Evolutionary conservation across 1,284 basidiomycete genomes (phyloP), one percentile per base, ranked within the genome.

Genomic region (Trichosporon ovoides): DNA sequence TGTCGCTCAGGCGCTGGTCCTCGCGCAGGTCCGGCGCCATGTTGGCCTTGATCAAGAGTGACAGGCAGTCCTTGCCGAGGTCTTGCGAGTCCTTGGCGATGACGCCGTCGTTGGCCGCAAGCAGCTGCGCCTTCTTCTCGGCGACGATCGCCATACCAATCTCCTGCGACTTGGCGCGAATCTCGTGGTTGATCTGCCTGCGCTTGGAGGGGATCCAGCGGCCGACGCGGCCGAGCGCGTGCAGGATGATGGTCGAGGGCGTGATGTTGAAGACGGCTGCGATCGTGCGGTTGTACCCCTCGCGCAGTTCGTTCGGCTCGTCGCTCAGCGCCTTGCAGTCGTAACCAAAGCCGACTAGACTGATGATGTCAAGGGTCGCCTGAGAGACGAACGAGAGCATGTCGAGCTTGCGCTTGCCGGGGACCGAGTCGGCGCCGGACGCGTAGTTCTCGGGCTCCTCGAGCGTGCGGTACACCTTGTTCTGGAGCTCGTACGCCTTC

Each of bases 281-380:
- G 24, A 57, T 18, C 13, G 57, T 52, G 10, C 51, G 20, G 13
- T 52, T 55, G 55, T 57, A 61, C 3, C 18, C 31, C 14, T 81
- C 81, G 59, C 87, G 84, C 31, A 53, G 61, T 34, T 69, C 69
- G 58, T 74, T 73, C 24, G 66, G 55, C 28, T 16, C 46, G 54
- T 64, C 34, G 62, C 61, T 19, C 60, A 53, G 60, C 7, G 70
- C 56, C 65, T 31, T n/a, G 35, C 86, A 85, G 13, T 75, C 62
- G 72, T 86, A 86, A 31, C 81, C 83, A 63, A 86, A 86, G 11
- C 84, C 84, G 31, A 86, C 84, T 43, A 84, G 78, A 9, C 85
- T 85, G 54, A 89, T 86, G 52, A 85, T 80, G 63, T 87, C 87
- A 14, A 87, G 78, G 2, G 84, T 84, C 7, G 87, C 78, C 82